A percentile compares a stretch with the other conserved stretches of the same genome.
phyloP scores from a whole-genome alignment of 352 stramenopile genomes.

The Plasmopara viticola region DNA sequence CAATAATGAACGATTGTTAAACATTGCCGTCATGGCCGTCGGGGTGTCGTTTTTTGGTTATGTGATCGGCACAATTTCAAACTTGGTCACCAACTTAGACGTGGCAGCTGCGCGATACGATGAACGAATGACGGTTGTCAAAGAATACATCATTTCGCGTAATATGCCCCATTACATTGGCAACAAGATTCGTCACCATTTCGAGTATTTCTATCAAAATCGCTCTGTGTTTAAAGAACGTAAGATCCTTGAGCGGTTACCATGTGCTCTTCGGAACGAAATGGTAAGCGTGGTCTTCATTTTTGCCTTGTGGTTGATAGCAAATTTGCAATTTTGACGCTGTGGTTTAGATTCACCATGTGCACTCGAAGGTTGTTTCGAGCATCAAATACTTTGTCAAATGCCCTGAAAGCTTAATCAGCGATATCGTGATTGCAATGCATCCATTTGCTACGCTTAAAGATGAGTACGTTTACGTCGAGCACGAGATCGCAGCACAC shows the following conservation, averaged over 20 bases:
- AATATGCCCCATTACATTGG: conserved; percentile 63
- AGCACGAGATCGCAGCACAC: conserved; percentile 79
- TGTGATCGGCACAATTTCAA: conserved; percentile 78
- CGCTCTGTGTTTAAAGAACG: conserved; percentile 78
- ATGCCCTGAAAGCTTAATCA: conserved; percentile 76
- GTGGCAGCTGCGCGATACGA: conserved; percentile 65
- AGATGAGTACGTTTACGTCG: conserved; percentile 72
- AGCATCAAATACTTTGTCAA: conserved; percentile 65
- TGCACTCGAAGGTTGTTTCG: conserved; percentile 60
- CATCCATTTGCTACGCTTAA: conserved; percentile 65
- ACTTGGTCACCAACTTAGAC: conserved; percentile 75
- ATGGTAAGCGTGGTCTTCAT: conserved; percentile 33
- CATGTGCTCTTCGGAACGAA: conserved; percentile 72
- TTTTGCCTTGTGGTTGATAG: no score
- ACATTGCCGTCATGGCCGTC: conserved; percentile 74
- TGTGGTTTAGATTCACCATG: conserved; percentile 56
- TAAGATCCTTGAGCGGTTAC: conserved; percentile 55
- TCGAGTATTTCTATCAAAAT: conserved; percentile 84
- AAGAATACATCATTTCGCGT: conserved; percentile 82
- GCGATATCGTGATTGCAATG: conserved; percentile 81
- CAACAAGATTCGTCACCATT: conserved; percentile 72
- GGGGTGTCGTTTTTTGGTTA: conserved; percentile 85
- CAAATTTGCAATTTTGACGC: no score
- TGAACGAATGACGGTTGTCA: conserved; percentile 73
- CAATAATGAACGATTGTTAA: conserved; percentile 62